These are phyloP conservation scores for Cichorium intybus DNA, from an alignment of 140 eudicot genomes.

Conservation along the genomic window DNA sequence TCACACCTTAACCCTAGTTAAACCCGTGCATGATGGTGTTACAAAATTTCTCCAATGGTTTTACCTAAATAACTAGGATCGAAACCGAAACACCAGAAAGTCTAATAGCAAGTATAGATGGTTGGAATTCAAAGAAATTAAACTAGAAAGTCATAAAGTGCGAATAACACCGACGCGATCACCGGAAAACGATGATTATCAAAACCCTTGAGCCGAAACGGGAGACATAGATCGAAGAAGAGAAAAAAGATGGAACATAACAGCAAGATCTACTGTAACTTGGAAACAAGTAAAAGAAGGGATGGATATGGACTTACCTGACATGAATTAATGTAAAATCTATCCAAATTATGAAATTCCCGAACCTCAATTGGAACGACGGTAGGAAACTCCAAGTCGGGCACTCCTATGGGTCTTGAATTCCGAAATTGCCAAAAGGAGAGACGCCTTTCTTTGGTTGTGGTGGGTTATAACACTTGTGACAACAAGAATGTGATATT, in stretches of 20 bases:
- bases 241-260: not conserved
- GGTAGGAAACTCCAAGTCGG: not conserved
- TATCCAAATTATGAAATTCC: not conserved
- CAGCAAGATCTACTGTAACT: slow-evolving; percentile 6
- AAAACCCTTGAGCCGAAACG: not conserved
- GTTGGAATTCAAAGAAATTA: not conserved
- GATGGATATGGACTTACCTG: not conserved
- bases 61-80: slow-evolving; percentile 9
- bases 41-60: not conserved
- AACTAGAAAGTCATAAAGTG: not conserved
- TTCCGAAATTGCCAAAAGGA: not conserved
- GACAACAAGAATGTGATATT: not conserved
- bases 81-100: slow-evolving; percentile 7
- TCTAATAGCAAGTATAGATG: not conserved
- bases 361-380: not conserved
- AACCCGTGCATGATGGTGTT: not conserved
- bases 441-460: not conserved
- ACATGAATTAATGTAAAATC: slow-evolving; percentile 3
- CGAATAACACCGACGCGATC: not conserved
- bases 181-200: not conserved
- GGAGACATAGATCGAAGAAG: slow-evolving; percentile 1
- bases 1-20: not conserved
- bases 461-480: not conserved
- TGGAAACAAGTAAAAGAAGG: slow-evolving; percentile 1
- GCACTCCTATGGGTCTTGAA: not conserved